A percentile compares a stretch with the other conserved stretches of the same genome.
phyloP scores from a whole-genome alignment of 257 asterid species.

The Jacaranda mimosifolia region DNA sequence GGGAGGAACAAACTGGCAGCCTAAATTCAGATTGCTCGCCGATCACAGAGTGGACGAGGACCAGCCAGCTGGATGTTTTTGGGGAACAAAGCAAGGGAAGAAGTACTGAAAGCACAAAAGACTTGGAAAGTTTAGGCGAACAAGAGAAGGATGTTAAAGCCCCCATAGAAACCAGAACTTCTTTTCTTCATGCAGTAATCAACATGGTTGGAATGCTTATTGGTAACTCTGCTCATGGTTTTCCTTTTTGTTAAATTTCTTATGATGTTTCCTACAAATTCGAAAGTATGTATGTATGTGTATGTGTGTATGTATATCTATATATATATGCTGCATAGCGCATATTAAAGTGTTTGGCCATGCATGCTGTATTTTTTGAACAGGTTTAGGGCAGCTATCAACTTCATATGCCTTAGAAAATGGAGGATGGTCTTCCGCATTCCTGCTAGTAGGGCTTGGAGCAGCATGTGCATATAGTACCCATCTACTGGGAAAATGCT shows the following conservation, averaged over 20 bases:
- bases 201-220: constrained; percentile 87
- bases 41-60: too few species aligned
- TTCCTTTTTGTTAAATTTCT: background rate
- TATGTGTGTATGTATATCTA: too few species aligned
- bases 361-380: background rate
- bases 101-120: constrained; percentile 25
- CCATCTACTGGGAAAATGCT: constrained; percentile 66
- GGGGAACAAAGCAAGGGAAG: constrained; percentile 28
- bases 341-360: background rate
- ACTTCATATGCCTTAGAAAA: constrained; percentile 77
- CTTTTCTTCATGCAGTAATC: constrained; percentile 73
- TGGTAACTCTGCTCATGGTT: constrained; percentile 41
- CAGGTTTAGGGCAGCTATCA: constrained; percentile 85
- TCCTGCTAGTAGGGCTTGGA: constrained; percentile 66
- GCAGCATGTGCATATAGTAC: constrained; percentile 55
- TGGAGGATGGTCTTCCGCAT: constrained; percentile 77
- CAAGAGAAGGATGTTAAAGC: constrained; percentile 31
- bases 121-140: constrained; percentile 51
- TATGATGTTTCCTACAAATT: too few species aligned
- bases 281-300: too few species aligned
- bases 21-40: constrained; percentile 25
- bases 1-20: constrained; percentile 28
- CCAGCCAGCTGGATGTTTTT: too few species aligned
- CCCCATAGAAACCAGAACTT: constrained; percentile 36
- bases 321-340: too few species aligned